Percentiles rank a stretch among this genome's conserved stretches.
Evolutionary conservation across 2,329 filamentous ascomycete genomes (phyloP).

Genomic region (Talaromyces sp.): DNA sequence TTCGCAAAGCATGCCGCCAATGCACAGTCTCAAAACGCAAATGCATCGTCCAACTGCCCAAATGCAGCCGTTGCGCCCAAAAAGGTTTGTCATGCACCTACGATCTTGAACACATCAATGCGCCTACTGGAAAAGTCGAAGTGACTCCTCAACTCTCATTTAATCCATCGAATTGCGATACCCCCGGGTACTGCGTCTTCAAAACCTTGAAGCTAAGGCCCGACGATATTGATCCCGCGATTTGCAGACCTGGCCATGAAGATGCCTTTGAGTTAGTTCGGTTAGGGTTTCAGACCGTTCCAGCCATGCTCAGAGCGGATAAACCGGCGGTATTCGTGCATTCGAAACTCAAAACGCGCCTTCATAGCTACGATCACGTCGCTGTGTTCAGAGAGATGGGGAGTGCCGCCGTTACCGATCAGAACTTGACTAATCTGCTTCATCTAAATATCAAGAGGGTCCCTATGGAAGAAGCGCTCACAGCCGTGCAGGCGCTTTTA

Average conservation of each 20-base stretch:
- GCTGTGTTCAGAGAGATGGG: background rate
- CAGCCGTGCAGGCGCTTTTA: slow-evolving; percentile 5
- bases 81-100: slow-evolving; percentile 10
- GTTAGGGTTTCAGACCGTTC: background rate
- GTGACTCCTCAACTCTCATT: background rate
- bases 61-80: slow-evolving; percentile 10
- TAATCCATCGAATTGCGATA: slow-evolving; percentile 9
- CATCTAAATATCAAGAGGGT: slow-evolving; percentile 8
- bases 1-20: slow-evolving; percentile 13
- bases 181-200: slow-evolving; percentile 11
- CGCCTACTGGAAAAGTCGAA: background rate
- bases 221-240: background rate
- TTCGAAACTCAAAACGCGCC: background rate
- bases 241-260: slow-evolving; percentile 4
- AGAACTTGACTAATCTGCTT: background rate
- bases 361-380: background rate
- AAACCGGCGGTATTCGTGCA: slow-evolving; percentile 6
- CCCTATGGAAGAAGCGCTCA: slow-evolving; percentile 8
- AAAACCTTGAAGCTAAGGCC: background rate
- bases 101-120: slow-evolving; percentile 11
- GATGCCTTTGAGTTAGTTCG: slow-evolving; percentile 9
- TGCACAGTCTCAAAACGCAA: slow-evolving; percentile 11
- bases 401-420: background rate
- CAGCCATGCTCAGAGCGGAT: background rate
- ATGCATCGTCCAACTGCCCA: slow-evolving; percentile 12